Percentiles rank a stretch among this genome's conserved stretches.
phyloP scores from a whole-genome alignment of 371 early-diverging fungal genomes.

The Lichtheimia hyalospora region DNA sequence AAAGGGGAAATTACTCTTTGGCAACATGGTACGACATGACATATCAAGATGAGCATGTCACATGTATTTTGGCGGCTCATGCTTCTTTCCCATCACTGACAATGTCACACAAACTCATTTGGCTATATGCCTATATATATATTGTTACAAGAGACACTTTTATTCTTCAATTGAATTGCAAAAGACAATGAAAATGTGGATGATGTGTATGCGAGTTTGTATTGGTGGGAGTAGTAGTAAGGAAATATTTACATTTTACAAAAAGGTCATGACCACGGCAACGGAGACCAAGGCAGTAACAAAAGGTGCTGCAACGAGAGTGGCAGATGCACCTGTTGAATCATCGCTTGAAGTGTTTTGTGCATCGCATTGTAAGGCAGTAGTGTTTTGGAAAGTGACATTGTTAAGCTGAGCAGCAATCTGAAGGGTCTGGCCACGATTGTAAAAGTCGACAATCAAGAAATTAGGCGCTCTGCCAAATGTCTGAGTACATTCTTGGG shows the following conservation, averaged over 20 bases:
- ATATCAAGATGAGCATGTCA: too few relatives aligned
- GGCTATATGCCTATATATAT: too few relatives aligned
- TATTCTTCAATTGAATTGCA: too few relatives aligned
- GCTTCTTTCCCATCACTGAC: too few relatives aligned
- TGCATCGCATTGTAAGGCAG: conserved; percentile 9
- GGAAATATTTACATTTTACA: not conserved
- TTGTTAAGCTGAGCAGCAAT: conserved; percentile 65
- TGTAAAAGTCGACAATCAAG: conserved; percentile 77
- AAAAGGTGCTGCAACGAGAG: conserved; percentile 1
- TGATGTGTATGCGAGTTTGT: too few relatives aligned
- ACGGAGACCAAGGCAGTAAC: conserved; percentile 1
- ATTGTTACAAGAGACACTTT: too few relatives aligned
- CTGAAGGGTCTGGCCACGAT: conserved; percentile 55
- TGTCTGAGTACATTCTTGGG: conserved; percentile 39
- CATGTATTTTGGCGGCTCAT: too few relatives aligned
- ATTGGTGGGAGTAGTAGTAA: too few relatives aligned
- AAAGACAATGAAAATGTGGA: too few relatives aligned
- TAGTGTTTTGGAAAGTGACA: conserved; percentile 44
- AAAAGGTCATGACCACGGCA: conserved; percentile 7
- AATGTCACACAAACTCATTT: too few relatives aligned
- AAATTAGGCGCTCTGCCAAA: conserved; percentile 67
- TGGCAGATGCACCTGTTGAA: conserved; percentile 1
- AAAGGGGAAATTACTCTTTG: too few relatives aligned
- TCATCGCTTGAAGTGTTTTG: not conserved
- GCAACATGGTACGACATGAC: too few relatives aligned